phyloP scores from a whole-genome alignment of 371 early-diverging fungal species.

The Lichtheimia ornata region DNA sequence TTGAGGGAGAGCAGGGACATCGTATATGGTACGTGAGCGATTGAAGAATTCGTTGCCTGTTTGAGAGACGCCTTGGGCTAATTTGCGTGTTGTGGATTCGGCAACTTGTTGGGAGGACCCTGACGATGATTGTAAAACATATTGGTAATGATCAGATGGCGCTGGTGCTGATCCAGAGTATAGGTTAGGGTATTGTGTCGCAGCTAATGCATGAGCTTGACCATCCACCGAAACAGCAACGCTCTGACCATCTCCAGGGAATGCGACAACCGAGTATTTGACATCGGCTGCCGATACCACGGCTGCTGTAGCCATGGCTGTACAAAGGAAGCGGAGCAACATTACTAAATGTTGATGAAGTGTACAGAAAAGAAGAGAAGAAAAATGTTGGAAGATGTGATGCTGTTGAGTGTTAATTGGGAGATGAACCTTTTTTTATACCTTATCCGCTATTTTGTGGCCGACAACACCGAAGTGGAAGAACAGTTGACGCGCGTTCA shows the following conservation, averaged over 20 bases:
- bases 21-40: slow-evolving; percentile 36
- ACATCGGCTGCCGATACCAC: slow-evolving; percentile 26
- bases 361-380: background rate
- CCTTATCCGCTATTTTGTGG: too few relatives aligned
- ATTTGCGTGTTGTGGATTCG: slow-evolving; percentile 30
- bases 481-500: too few relatives aligned
- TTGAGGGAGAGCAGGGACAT: slow-evolving; percentile 53
- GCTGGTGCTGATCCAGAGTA: slow-evolving; percentile 36
- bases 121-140: slow-evolving; percentile 16
- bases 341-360: background rate
- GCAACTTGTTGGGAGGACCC: slow-evolving; percentile 9
- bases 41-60: slow-evolving; percentile 59
- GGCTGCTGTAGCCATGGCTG: background rate
- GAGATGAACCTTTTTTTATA: too few relatives aligned
- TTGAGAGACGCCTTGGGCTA: slow-evolving; percentile 29
- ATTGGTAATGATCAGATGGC: slow-evolving; percentile 27
- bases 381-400: background rate
- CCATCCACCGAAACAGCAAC: slow-evolving; percentile 35
- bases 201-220: slow-evolving; percentile 21
- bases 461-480: too few relatives aligned
- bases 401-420: too few relatives aligned
- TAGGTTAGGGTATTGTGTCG: slow-evolving; percentile 21
- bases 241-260: slow-evolving; percentile 30
- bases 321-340: background rate
- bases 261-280: slow-evolving; percentile 40